Base-by-base conservation (phyloP, 352 stramenopile species). In the Albugo candida region DNA sequence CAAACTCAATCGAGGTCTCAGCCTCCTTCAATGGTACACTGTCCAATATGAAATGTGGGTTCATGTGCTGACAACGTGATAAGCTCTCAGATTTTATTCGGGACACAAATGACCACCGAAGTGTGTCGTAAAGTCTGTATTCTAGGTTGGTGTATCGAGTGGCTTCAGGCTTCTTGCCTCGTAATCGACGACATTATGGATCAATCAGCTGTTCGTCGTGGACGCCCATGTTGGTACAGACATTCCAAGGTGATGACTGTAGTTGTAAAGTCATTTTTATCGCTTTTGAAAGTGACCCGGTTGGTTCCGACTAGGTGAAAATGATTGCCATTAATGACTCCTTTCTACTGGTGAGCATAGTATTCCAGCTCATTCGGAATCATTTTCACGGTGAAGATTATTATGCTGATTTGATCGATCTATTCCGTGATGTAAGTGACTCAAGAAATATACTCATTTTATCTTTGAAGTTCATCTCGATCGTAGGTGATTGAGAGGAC, bases 171-270 rank as follows among this genome's bases (percentile, higher is more conserved):
- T 16, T 98, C 96, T 54, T 98, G 99, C 60, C 65, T 99, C 10
- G 89, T 99, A 3, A 93, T 93, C 0, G 95, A 99, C 63, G 95
- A 99, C 66, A 89, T 99, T 52, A 99, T 99, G 95, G 95, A 99
- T 66, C 79, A 81, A 5, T 97, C 81, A 24, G 70, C 94, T 40
- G 96, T 85, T 39, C 86, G 95, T 45, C 89, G 95, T 39, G 93
- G 95, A 17, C 72, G 96, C 56, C 91, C 93, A 43, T 99, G 95
- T 72, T 99, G 95, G 95, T 99, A 96, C 66, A 83, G 91, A 51
- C 74, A 83, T 27, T 55, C 76, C 1, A 63, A 87, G 36, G 75
- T 93, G 24, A 3, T 3, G 24, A 8, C 3, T 31, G 24, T 31
- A 31, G 24, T 10, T 3, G 3, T 31, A 10, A 8, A 3, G 24